Base-by-base conservation (phyloP, 2,329 filamentous ascomycete genomes). In the Coniochaeta ligniaria region DNA sequence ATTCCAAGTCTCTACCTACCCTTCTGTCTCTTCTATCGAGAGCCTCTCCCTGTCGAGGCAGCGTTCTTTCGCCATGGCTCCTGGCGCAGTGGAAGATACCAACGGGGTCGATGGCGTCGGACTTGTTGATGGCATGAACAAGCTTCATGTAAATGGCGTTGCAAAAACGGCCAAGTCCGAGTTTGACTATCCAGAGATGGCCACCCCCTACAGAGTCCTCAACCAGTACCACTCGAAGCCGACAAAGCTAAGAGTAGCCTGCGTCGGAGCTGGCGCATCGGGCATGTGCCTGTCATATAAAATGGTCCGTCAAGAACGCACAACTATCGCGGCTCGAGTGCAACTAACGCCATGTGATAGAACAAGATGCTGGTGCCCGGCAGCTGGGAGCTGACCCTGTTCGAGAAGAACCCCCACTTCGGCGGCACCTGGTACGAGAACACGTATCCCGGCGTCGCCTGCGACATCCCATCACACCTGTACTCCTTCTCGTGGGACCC, bases 221-320 rank as follows among this genome's bases (percentile, higher is more conserved):
- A 61, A 64, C 31, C 71, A 73, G 60, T 73, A 73, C 58, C 71
- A 73, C 61, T 73, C 70, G n/a, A 72, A 72, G 64, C 71, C 71
- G 6, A 68, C 68, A 26, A 73, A 73, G 64, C 54, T 73, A 28
- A 63, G 71, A 8, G 70, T 72, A 5, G 67, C 68, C 43, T 71
- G 70, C 59, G 65, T 70, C 54, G 71, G 71, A 52, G 67, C 54
- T 6, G 54, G 54, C 54, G 54, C 54, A 5, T 56, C 54, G 14
- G 54, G 54, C 54, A 56, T 56, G 54, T 56, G 54, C n/a, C 33
- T 56, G 22, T 56, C 54, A 3, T 56, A 56, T 17, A 81, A 81
- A 66, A 67, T 81, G 9, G 47, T 52, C 26, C 45, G 45, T 50
- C 41, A n/a, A n/a, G 28, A 31, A 31, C 28, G 9, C 5, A 6